These are phyloP conservation scores for Blastocystis sp. DNA, from an alignment of 352 stramenopile species.

Conservation along the genomic window DNA sequence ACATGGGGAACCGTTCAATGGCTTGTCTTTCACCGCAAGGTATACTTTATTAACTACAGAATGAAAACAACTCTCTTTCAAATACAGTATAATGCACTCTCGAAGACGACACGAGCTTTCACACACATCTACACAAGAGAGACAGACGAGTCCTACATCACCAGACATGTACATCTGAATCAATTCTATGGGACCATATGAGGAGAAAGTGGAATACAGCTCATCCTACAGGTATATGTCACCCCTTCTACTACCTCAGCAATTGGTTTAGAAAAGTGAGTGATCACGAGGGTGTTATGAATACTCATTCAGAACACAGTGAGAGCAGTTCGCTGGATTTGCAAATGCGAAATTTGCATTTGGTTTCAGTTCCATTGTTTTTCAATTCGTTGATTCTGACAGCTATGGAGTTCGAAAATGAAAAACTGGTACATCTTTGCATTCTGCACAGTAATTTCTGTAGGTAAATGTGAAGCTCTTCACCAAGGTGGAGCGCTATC, in stretches of 20 bases:
- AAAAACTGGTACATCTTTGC: slow-evolving; percentile 19
- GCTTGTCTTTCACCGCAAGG: no score
- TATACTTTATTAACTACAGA: no score
- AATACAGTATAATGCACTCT: not conserved
- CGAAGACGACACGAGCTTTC: not conserved
- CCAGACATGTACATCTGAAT: not conserved
- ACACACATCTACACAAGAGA: not conserved
- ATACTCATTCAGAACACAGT: not conserved
- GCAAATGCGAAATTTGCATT: not conserved
- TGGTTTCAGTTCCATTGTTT: no score
- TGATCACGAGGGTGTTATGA: not conserved
- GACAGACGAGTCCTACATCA: not conserved
- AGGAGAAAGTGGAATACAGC: not conserved
- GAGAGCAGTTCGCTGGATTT: not conserved
- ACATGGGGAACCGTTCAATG: no score
- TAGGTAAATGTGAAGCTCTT: slow-evolving; percentile 53
- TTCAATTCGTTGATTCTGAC: no score
- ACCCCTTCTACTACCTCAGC: not conserved
- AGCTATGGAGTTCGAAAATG: slow-evolving; percentile 42
- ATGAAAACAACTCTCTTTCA: no score
- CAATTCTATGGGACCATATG: not conserved
- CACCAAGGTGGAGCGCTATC: slow-evolving; percentile 48
- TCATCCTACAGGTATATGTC: not conserved
- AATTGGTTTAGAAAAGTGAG: not conserved
- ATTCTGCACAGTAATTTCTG: not conserved